Conservation (phyloP, 2,329 filamentous ascomycete species). For the Neofusicoccum sp. region DNA sequence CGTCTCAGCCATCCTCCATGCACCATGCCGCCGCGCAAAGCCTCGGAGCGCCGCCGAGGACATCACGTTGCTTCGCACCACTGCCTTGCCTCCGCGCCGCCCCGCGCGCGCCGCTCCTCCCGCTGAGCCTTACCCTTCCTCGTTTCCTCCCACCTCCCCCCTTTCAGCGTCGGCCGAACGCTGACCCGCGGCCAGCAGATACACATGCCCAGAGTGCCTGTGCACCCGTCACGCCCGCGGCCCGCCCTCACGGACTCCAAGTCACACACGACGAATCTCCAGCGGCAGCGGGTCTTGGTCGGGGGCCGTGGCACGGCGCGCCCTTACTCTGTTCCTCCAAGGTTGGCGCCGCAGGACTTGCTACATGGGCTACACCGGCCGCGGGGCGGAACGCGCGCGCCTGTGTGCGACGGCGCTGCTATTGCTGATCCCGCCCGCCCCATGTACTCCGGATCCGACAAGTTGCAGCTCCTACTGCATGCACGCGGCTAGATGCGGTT, state of each 20-base stretch:
- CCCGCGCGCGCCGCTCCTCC: slow-evolving; percentile 17
- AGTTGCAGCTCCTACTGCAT: slow-evolving; percentile 4
- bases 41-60: neutral
- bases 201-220: neutral
- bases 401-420: slow-evolving; percentile 1
- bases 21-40: slow-evolving; percentile 7
- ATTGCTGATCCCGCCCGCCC: slow-evolving; percentile 1
- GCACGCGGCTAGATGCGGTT: slow-evolving; percentile 10
- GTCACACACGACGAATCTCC: slow-evolving; percentile 3
- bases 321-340: slow-evolving; percentile 9
- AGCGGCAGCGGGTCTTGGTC: slow-evolving; percentile 1
- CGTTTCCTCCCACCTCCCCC: neutral
- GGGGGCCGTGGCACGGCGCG: slow-evolving; percentile 11
- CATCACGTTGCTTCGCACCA: neutral
- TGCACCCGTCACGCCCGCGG: neutral
- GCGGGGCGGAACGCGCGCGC: slow-evolving; percentile 16
- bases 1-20: slow-evolving; percentile 11
- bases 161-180: neutral
- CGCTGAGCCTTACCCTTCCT: slow-evolving; percentile 4
- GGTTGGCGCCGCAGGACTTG: neutral
- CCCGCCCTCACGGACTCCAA: neutral
- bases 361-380: neutral
- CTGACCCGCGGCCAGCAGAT: neutral
- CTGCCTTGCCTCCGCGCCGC: slow-evolving; percentile 12
- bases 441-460: slow-evolving; percentile 15